phyloP scores from a whole-genome alignment of 352 stramenopile species.

The Phytophthora nicotianae region DNA sequence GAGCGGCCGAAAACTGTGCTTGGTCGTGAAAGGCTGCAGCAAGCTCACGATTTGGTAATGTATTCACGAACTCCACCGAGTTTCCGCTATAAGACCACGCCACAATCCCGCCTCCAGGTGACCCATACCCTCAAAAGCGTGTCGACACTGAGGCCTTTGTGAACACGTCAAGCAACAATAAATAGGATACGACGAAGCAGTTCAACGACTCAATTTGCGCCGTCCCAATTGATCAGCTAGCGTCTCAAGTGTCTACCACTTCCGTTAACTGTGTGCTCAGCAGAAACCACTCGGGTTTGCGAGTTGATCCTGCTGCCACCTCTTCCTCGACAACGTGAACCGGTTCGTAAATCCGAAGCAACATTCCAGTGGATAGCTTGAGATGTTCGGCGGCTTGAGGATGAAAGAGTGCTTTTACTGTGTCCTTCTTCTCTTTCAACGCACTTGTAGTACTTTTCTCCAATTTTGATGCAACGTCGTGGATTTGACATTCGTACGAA shows the following conservation, averaged over 20 bases:
- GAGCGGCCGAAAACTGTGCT: constrained; percentile 15
- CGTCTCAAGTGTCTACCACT: constrained; percentile 22
- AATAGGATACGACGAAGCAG: background rate
- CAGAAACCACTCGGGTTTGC: constrained; percentile 43
- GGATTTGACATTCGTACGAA: constrained; percentile 45
- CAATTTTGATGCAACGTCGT: constrained; percentile 26
- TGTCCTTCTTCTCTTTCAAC: constrained; percentile 11
- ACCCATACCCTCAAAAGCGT: constrained; percentile 7
- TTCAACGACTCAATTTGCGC: constrained; percentile 1
- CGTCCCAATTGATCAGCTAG: background rate
- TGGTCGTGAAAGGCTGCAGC: constrained; percentile 12
- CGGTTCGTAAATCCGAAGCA: constrained; percentile 61
- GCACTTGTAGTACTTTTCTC: constrained; percentile 16
- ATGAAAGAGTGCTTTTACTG: constrained; percentile 46
- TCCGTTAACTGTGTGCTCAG: constrained; percentile 60
- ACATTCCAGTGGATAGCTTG: constrained; percentile 31
- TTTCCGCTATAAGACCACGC: constrained; percentile 10
- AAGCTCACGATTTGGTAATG: constrained; percentile 3
- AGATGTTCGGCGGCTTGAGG: constrained; percentile 32
- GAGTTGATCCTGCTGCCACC: constrained; percentile 27
- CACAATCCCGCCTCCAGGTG: background rate
- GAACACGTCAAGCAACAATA: background rate
- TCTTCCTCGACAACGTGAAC: constrained; percentile 55
- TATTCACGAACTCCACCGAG: constrained; percentile 9
- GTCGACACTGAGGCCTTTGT: constrained; percentile 10